Base-by-base conservation (phyloP, 768 basidiomycete species). In the Auricularia auricula-judae region DNA sequence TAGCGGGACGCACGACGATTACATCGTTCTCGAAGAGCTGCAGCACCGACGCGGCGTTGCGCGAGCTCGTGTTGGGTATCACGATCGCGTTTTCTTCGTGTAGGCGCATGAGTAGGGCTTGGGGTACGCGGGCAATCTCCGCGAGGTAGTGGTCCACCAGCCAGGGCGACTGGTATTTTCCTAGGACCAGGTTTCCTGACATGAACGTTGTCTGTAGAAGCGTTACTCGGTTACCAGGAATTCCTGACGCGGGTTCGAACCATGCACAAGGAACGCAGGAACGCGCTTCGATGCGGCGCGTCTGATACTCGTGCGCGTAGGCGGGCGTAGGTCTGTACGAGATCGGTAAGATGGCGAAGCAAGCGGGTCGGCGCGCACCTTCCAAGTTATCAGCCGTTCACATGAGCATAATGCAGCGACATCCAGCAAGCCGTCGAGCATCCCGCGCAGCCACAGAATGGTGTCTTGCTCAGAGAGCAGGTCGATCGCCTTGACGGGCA, bases 91-190 rank as follows among this genome's bases (percentile, higher is more conserved):
- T 39, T 16, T 51, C 47, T 36, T 42, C 59, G 11, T 51, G 29
- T 16, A 62, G 56, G 5, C 16, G 44, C 36, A 29, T 54, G 21
- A 58, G 42, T 7, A 63, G 61, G 10, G 34, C 61, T 39, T 36
- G 61, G 12, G 78, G 73, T n/a, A 84, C 66, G 1, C 85, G 86
- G 5, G 86, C 74, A 0, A 80, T 84, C 69, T 90, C 89, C 61
- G 70, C 70, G 70, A 88, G 88, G 69, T 89, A 86, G 36, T 77
- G 81, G 54, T 88, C 83, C 1, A 85, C 75, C 61, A 59, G 21
- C 56, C 56, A 59, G 16, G 56, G 56, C 12, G 56, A 23, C 23
- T 59, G 56, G 34, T 33, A 59, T 10, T 35, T 29, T 12, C 56
- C 56, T 4, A 59, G 56, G 5, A 59, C 56, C 21, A 59, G 23